A percentile compares a stretch with the other conserved stretches of the same genome.
Evolutionary conservation across 1,284 basidiomycete genomes (phyloP).

Genomic region (Puccinia brachypodii): DNA sequence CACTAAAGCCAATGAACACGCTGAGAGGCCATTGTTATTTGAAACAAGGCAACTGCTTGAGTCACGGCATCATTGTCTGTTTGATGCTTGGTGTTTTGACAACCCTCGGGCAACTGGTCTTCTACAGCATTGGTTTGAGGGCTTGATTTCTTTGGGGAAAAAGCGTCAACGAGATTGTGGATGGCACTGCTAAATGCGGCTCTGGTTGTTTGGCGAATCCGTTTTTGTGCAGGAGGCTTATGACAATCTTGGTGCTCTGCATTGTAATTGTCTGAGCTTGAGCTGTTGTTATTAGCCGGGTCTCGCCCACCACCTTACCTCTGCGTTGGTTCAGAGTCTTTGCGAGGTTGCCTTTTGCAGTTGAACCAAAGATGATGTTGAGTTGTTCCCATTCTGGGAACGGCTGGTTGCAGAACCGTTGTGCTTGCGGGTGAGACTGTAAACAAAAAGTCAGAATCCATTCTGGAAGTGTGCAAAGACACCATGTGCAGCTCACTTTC

Average conservation of each 20-base stretch:
- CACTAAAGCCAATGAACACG: too few relatives aligned
- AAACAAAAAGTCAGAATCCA: not conserved
- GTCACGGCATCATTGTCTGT: too few relatives aligned
- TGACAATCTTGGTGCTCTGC: too few relatives aligned
- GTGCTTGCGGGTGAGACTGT: not conserved
- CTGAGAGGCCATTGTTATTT: too few relatives aligned
- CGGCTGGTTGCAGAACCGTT: not conserved
- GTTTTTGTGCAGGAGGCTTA: not conserved
- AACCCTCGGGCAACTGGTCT: too few relatives aligned
- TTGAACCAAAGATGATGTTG: not conserved
- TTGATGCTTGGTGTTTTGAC: too few relatives aligned
- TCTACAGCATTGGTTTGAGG: too few relatives aligned
- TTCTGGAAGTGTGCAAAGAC: not conserved
- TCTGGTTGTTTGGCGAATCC: not conserved
- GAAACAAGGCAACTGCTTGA: too few relatives aligned
- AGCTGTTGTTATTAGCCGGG: too few relatives aligned
- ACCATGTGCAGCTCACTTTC: not conserved
- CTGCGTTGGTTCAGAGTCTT: not conserved
- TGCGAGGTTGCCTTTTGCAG: not conserved
- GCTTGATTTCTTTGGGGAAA: too few relatives aligned
- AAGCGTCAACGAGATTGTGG: not conserved
- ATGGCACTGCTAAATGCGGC: not conserved
- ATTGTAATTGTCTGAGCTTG: too few relatives aligned
- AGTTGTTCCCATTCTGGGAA: not conserved
- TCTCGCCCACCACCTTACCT: not conserved